phyloP scores from a whole-genome alignment of 2,329 filamentous ascomycete species.

The Hortaea werneckii region DNA sequence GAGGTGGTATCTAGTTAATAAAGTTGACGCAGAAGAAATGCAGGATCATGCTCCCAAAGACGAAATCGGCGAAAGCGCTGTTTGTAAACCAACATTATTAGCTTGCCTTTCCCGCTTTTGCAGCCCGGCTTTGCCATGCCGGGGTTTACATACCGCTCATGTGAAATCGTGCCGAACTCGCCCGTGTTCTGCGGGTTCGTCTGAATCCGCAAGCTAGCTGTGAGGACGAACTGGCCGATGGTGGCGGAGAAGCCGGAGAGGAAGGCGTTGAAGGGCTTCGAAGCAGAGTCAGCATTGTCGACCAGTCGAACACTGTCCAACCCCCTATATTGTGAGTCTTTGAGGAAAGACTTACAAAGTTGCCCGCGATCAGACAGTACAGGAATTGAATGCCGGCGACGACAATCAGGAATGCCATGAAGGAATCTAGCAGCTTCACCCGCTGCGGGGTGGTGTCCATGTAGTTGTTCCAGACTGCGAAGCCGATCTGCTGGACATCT shows the following conservation, averaged over 20 bases:
- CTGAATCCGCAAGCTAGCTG: conserved; percentile 82
- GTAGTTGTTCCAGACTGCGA: conserved; percentile 70
- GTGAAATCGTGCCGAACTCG: conserved; percentile 66
- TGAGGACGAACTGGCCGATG: conserved; percentile 95
- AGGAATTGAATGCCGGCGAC: conserved; percentile 86
- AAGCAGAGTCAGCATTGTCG: background rate
- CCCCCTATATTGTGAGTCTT: background rate
- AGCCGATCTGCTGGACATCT: conserved; percentile 46
- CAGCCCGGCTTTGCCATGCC: too few relatives aligned
- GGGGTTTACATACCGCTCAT: conserved; percentile 58
- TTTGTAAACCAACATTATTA: background rate
- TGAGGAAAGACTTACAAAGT: conserved; percentile 61
- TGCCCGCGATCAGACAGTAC: conserved; percentile 85
- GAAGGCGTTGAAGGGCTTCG: conserved; percentile 95
- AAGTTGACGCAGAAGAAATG: conserved; percentile 99
- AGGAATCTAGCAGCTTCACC: conserved; percentile 82
- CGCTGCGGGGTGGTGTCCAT: conserved; percentile 72
- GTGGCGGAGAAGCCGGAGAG: conserved; percentile 88
- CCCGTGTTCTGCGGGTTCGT: conserved; percentile 72
- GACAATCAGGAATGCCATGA: conserved; percentile 76
- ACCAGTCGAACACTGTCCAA: background rate
- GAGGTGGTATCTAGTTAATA: conserved; percentile 62
- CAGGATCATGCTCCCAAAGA: conserved; percentile 87
- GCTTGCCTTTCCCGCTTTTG: too few relatives aligned
- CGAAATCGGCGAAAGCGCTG: conserved; percentile 91